Evolutionary conservation across 306 rosid genomes (phyloP), one percentile per base, ranked within the genome.

Genomic region (Cicer bijugum): DNA sequence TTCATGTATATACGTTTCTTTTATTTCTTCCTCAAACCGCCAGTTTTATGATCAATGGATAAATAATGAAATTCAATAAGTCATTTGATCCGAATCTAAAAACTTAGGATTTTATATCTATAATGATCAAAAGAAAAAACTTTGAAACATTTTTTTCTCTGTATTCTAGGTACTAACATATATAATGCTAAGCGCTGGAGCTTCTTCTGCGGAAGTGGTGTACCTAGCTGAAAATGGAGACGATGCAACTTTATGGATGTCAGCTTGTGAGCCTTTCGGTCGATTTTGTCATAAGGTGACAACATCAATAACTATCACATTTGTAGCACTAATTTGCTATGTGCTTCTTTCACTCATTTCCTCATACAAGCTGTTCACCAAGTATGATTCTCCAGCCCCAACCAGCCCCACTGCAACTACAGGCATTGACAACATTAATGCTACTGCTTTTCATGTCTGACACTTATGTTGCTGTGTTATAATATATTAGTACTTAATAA

Each of bases 331-430:
- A 15, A 58, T 76, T 53, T 88, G 87, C 75, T 90, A 84, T 76
- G 94, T 82, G 6, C 2, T 87, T 72, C 83, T 91, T 74, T 86
- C 96, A 2, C 81, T 90, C 60, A 78, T 89, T 60, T 93, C 98
- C 9, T 91, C 98, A 1, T 93, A 91, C 76, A 90, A 88, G 67
- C 88, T 93, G 0, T 93, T 93, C 89, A 85, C 74, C 80, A 91
- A 79, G 40, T 93, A 78, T 70, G 87, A 80, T 52, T 81, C 91
- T 33, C 98, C 44, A 40, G 1, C 44, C 5, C 50, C 39, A 23
- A 59, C 17, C 19, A 48, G 56, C 48, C 79, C 89, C 75, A 33
- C 61, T 60, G 46, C 33, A 28, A 28, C 74, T 63, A 83, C 82
- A 15, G 67, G 57, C 16, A 76, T 53, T 75, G 82, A 85, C 19